phyloP scores from a whole-genome alignment of 331 rosid species.

The Spiraea crenata region DNA sequence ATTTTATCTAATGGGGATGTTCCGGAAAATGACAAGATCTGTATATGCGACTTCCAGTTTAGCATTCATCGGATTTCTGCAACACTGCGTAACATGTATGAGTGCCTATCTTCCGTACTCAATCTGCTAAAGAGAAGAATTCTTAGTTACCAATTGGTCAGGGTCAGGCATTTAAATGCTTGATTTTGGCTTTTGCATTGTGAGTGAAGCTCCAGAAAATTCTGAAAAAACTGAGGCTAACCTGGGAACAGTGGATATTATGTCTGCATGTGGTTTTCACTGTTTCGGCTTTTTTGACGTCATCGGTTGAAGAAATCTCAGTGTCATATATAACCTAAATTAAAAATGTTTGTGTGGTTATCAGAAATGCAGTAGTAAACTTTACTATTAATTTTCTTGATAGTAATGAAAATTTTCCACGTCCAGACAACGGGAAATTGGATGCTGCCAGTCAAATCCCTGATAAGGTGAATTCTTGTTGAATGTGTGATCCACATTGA shows the following conservation, averaged over 20 bases:
- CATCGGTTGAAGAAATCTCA: background rate
- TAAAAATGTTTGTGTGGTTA: background rate
- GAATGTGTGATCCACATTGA: background rate
- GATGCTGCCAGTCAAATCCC: background rate
- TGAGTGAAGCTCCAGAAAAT: constrained; percentile 11
- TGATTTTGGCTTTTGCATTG: background rate
- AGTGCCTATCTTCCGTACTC: constrained; percentile 23
- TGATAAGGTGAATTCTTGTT: background rate
- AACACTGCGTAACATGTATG: constrained; percentile 62
- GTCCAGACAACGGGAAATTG: background rate
- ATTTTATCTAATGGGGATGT: constrained; percentile 43
- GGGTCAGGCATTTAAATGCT: constrained; percentile 2
- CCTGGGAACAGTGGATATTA: constrained; percentile 2
- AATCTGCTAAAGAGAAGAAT: constrained; percentile 2
- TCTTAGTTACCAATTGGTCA: constrained; percentile 1
- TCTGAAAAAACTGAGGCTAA: background rate
- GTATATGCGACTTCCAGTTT: constrained; percentile 52
- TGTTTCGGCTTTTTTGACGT: background rate
- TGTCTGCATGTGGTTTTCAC: constrained; percentile 8
- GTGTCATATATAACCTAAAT: background rate
- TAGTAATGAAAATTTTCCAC: background rate
- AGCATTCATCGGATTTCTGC: constrained; percentile 59
- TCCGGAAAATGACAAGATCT: constrained; percentile 43
- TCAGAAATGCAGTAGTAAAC: constrained; percentile 1
- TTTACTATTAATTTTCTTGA: background rate